Percentiles rank a stretch among this genome's conserved stretches.
phyloP scores from a whole-genome alignment of 176 grass and related monocot genomes.

The Avena eriantha region DNA sequence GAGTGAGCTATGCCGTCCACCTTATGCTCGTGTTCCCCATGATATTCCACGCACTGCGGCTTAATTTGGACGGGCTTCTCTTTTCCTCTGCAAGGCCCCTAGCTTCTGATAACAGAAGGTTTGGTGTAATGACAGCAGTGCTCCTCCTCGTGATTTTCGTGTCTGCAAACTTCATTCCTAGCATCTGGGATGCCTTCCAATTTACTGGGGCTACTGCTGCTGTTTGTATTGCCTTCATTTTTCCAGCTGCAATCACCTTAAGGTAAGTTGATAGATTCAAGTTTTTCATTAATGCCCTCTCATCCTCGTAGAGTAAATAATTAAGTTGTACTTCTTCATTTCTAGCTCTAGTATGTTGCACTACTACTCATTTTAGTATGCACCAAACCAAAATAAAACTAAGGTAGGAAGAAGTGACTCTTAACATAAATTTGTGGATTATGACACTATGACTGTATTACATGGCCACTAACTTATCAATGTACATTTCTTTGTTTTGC shows the following conservation, averaged over 20 bases:
- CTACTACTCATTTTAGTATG: neutral
- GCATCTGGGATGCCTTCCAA: conserved; percentile 98
- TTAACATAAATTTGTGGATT: neutral
- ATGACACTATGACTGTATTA: neutral
- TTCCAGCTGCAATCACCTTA: conserved; percentile 86
- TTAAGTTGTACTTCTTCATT: neutral
- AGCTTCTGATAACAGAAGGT: conserved; percentile 74
- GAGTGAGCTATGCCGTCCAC: conserved; percentile 89
- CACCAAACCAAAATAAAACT: neutral
- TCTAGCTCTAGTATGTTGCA: neutral
- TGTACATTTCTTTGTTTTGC: neutral
- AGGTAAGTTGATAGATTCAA: conserved; percentile 49
- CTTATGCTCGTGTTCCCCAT: conserved; percentile 99
- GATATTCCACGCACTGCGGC: conserved; percentile 92
- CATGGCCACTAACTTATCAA: neutral
- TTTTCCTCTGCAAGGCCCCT: conserved; percentile 66
- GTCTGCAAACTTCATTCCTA: conserved; percentile 93
- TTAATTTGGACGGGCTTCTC: conserved; percentile 89
- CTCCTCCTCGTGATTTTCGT: conserved; percentile 79
- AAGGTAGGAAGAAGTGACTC: neutral
- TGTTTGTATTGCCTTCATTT: conserved; percentile 97
- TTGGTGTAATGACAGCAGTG: conserved; percentile 58
- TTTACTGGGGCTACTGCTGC: conserved; percentile 97
- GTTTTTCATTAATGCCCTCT: neutral
- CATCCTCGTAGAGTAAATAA: neutral